Evolutionary conservation across 306 rosid genomes (phyloP), one percentile per base, ranked within the genome.

Genomic region (Quercus wislizeni): DNA sequence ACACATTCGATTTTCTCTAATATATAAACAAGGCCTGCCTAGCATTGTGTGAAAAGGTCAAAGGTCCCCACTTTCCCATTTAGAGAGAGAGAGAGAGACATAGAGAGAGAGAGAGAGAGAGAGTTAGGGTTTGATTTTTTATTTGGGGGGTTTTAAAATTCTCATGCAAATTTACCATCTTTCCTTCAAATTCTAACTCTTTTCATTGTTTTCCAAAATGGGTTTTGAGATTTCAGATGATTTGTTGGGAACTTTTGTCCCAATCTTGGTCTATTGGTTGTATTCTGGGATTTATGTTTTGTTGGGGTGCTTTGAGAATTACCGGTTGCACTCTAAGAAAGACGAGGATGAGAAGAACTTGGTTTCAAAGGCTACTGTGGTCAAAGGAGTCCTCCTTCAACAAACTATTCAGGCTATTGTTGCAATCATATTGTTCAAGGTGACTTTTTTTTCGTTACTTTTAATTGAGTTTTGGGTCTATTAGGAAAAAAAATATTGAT

Each of bases 271-370:
- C 46, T 93, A 96, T 83, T 96, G 99, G 98, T 62, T 80, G 33
- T 93, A 91, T 85, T 93, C 98, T 17, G 98, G 98, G 71, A 76
- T 89, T 82, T 96, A 96, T 74, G 86, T 82, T 73, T 79, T 88
- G 35, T 78, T 96, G 28, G 99, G 91, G 13, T 88, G 87, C 54
- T 89, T 88, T 62, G 96, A 93, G 51, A 88, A 84, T 65, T 91
- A 87, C 67, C 86, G 99, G 25, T 83, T 96, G 73, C 99, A 96
- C 83, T 80, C 97, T 2, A 85, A 73, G 87, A 86, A 86, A 79
- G 97, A 91, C 28, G 98, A 96, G 84, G 94, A 88, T 30, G 98
- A 96, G 85, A 96, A 93, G 94, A 96, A 96, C 85, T 86, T 87
- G 93, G 99, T 93, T 2, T 82, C 98, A 11, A 96, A 93, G 79